Evolutionary conservation across 306 rosid genomes (phyloP).

Genomic region (Medicago ruthenica): DNA sequence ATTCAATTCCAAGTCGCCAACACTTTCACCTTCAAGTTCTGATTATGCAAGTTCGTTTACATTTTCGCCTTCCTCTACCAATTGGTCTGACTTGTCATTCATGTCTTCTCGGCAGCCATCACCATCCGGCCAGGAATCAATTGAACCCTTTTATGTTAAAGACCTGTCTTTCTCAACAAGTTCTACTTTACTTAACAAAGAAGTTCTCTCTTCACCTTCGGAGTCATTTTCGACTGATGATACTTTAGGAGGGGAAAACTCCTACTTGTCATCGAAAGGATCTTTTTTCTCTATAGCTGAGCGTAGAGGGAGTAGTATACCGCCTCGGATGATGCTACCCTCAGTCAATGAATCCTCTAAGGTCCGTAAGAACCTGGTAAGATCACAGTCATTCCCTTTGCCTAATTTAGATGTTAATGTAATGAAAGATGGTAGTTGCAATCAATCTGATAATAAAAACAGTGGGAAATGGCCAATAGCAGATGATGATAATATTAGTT

Average conservation of each 20-base stretch:
- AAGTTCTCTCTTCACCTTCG: constrained; percentile 48
- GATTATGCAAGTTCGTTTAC: constrained; percentile 82
- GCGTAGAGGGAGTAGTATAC: constrained; percentile 90
- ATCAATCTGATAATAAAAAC: constrained; percentile 52
- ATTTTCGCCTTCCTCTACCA: constrained; percentile 89
- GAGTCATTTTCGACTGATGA: constrained; percentile 51
- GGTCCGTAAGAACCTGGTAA: constrained; percentile 55
- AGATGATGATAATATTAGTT: constrained; percentile 42
- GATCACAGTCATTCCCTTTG: constrained; percentile 71
- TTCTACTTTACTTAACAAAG: constrained; percentile 51
- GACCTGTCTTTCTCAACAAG: constrained; percentile 55
- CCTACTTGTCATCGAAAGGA: constrained; percentile 48
- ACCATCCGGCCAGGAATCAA: constrained; percentile 73
- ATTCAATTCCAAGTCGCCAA: constrained; percentile 76
- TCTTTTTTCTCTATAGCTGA: constrained; percentile 74
- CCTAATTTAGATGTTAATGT: constrained; percentile 59
- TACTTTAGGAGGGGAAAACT: constrained; percentile 42
- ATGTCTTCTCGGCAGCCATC: constrained; percentile 79
- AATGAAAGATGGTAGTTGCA: constrained; percentile 55
- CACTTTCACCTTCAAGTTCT: constrained; percentile 84
- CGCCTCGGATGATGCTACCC: constrained; percentile 79
- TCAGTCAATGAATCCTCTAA: constrained; percentile 63
- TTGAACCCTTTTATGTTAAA: constrained; percentile 55
- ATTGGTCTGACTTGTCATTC: constrained; percentile 85
- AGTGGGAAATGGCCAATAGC: constrained; percentile 48